phyloP scores from a whole-genome alignment of 1,284 basidiomycete genomes.

The Rhizoctonia solani region DNA sequence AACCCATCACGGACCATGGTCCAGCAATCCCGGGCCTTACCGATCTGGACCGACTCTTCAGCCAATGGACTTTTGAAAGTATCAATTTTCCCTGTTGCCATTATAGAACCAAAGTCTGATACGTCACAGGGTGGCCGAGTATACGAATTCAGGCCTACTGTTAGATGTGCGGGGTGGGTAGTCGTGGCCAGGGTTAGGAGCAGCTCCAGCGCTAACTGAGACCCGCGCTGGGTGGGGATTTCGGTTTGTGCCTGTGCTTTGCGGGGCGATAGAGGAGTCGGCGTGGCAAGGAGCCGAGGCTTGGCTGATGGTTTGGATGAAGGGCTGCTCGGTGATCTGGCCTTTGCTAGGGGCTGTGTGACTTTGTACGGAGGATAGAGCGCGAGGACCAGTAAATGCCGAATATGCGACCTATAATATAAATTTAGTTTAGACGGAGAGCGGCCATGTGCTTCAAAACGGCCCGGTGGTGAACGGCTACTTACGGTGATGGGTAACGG shows the following conservation, averaged over 20 bases:
- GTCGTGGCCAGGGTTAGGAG: background rate
- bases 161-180: background rate
- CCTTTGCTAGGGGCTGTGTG: background rate
- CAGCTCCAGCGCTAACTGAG: slow-evolving; percentile 17
- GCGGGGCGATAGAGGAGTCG: background rate
- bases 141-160: slow-evolving; percentile 1
- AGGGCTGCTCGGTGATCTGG: background rate
- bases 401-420: slow-evolving; percentile 7
- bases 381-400: slow-evolving; percentile 11
- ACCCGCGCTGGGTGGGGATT: background rate
- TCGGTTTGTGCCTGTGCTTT: slow-evolving; percentile 15
- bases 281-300: too few relatives aligned
- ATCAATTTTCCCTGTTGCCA: background rate
- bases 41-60: background rate
- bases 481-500: slow-evolving; percentile 19
- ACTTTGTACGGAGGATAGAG: slow-evolving; percentile 3
- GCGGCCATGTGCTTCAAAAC: background rate
- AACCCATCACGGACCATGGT: background rate
- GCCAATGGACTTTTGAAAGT: slow-evolving; percentile 4
- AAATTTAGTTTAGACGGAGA: background rate
- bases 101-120: background rate
- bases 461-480: background rate
- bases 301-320: background rate
- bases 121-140: background rate
- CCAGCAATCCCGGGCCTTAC: slow-evolving; percentile 22